These are phyloP conservation scores for Leptographium wingfieldii DNA, from an alignment of 2,329 filamentous ascomycete genomes.

Conservation along the genomic window DNA sequence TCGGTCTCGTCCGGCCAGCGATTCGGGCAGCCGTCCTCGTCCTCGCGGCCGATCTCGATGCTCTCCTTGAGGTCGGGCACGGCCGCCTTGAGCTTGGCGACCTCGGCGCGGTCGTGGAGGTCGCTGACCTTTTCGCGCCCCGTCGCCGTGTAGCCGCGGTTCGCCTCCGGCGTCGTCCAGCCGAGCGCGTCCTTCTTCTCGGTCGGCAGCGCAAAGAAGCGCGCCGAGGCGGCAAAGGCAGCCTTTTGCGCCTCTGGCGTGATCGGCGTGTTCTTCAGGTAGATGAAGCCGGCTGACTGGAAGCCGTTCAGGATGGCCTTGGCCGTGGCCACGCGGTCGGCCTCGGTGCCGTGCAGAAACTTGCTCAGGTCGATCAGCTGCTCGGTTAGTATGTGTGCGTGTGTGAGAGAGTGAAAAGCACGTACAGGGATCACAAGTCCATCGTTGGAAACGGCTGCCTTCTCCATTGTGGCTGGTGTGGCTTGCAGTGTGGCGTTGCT, in stretches of 20 bases:
- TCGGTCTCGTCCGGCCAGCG: conserved; percentile 54
- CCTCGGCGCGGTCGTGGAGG: conserved; percentile 38
- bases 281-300: conserved; percentile 78
- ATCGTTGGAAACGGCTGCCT: conserved; percentile 16
- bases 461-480: conserved; percentile 17
- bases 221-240: conserved; percentile 54
- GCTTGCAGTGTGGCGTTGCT: too few relatives aligned
- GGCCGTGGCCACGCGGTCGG: conserved; percentile 52
- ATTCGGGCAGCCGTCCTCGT: conserved; percentile 52
- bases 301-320: conserved; percentile 66
- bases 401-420: not conserved
- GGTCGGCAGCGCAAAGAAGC: conserved; percentile 55
- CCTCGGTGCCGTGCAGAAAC: conserved; percentile 51
- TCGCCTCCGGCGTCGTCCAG: conserved; percentile 62
- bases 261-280: conserved; percentile 71
- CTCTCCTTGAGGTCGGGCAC: conserved; percentile 55
- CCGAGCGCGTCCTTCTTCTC: conserved; percentile 51
- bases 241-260: conserved; percentile 41
- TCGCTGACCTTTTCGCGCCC: conserved; percentile 61
- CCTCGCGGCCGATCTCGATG: conserved; percentile 51
- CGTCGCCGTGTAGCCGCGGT: conserved; percentile 58
- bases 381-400: not conserved
- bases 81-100: conserved; percentile 42
- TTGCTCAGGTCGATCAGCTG: conserved; percentile 69
- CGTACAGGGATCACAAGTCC: conserved; percentile 17